Conservation (phyloP, 2,329 filamentous ascomycete genomes). For the Diaporthe destruens region DNA sequence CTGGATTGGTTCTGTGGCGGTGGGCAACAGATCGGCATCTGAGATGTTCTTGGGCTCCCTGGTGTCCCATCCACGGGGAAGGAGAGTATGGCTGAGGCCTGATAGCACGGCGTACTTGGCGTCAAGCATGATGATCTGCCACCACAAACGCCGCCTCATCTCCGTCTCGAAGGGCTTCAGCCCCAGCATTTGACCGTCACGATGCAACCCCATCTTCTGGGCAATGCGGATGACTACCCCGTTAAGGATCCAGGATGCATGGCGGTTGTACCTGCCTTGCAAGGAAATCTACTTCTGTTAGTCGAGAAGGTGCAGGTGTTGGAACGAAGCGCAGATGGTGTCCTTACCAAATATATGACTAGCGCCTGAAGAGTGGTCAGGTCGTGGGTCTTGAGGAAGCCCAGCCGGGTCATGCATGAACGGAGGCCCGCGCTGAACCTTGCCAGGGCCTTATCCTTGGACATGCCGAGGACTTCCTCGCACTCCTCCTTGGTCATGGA, state of each 20-base stretch:
- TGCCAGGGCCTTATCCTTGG: conserved; percentile 63
- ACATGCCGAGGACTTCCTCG: conserved; percentile 62
- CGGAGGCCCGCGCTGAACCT: conserved; percentile 66
- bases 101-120: conserved; percentile 69
- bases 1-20: conserved; percentile 63
- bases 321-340: background rate
- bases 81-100: conserved; percentile 65
- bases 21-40: conserved; percentile 69
- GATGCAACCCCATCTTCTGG: conserved; percentile 76
- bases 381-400: conserved; percentile 71
- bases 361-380: conserved; percentile 71
- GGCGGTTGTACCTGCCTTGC: conserved; percentile 69
- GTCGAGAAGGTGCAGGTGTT: background rate
- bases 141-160: conserved; percentile 77
- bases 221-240: conserved; percentile 73
- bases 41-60: conserved; percentile 69
- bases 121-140: conserved; percentile 72
- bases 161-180: conserved; percentile 74
- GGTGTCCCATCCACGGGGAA: conserved; percentile 68
- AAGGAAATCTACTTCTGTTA: conserved; percentile 61
- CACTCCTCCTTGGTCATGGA: conserved; percentile 70
- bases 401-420: conserved; percentile 61
- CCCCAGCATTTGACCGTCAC: conserved; percentile 68
- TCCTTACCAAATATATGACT: conserved; percentile 66
- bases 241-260: conserved; percentile 71